Conservation (phyloP, 345 rosid species). For the Populus davidiana region DNA sequence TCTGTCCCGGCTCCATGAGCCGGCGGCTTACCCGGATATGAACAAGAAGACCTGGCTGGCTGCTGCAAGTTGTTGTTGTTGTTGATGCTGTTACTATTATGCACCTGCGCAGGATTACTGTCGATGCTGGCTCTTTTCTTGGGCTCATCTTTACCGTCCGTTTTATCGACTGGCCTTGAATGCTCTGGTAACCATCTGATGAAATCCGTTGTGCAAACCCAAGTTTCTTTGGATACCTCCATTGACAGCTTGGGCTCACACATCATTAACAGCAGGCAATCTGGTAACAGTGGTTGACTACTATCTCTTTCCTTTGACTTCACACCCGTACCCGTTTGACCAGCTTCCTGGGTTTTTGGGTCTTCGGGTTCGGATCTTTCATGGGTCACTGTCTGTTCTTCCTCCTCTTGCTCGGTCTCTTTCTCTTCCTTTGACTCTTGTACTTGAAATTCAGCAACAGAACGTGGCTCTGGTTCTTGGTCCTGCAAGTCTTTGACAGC, state of each 20-base stretch:
- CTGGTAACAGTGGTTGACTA: conserved; percentile 49
- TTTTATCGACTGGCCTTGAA: conserved; percentile 33
- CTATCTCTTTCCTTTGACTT: conserved; percentile 39
- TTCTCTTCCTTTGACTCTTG: not conserved
- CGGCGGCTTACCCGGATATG: conserved; percentile 50
- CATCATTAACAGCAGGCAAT: conserved; percentile 87
- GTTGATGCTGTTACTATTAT: not conserved
- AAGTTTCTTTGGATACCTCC: conserved; percentile 97
- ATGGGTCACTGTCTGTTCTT: conserved; percentile 5
- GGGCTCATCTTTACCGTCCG: conserved; percentile 35
- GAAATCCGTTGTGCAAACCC: conserved; percentile 93
- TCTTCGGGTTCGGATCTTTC: conserved; percentile 37
- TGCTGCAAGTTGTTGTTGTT: conserved; percentile 6
- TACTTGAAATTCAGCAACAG: not conserved
- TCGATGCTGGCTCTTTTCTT: conserved; percentile 48
- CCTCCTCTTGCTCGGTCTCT: not conserved
- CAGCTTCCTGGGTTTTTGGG: conserved; percentile 16
- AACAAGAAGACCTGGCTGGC: conserved; percentile 58
- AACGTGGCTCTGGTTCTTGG: not conserved
- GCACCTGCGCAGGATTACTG: conserved; percentile 32
- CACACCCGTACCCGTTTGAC: conserved; percentile 40
- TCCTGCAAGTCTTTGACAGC: not conserved
- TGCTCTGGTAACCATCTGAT: conserved; percentile 53
- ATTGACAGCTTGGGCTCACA: conserved; percentile 92
- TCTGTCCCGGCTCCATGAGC: conserved; percentile 23